These are phyloP conservation scores for Pseudogymnoascus sp. DNA, from an alignment of 2,329 filamentous ascomycete species.

Conservation along the genomic window DNA sequence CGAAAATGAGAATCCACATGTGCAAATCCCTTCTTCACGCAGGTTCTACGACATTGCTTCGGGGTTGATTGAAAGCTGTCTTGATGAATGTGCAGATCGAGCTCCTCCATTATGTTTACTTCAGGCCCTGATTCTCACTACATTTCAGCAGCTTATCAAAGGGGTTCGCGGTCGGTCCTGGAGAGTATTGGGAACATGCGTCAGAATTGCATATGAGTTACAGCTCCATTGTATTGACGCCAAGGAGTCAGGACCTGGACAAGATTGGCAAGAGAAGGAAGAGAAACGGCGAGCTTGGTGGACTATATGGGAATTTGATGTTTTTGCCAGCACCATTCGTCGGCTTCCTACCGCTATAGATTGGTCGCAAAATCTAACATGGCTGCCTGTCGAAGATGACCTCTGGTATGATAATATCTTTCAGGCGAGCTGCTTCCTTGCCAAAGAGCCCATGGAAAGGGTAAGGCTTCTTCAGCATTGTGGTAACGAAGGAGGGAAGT, in stretches of 20 bases:
- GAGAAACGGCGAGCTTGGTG: slow-evolving; percentile 34
- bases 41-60: slow-evolving; percentile 23
- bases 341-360: slow-evolving; percentile 31
- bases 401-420: slow-evolving; percentile 28
- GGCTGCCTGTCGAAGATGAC: slow-evolving; percentile 31
- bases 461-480: slow-evolving; percentile 28
- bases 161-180: slow-evolving; percentile 32
- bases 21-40: slow-evolving; percentile 5
- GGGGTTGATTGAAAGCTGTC: slow-evolving; percentile 25
- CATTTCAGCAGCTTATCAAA: slow-evolving; percentile 30
- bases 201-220: slow-evolving; percentile 22
- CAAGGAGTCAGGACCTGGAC: slow-evolving; percentile 13
- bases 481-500: slow-evolving; percentile 29
- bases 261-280: slow-evolving; percentile 26
- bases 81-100: slow-evolving; percentile 28
- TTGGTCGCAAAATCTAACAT: slow-evolving; percentile 30
- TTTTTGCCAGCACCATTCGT: slow-evolving; percentile 34
- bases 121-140: slow-evolving; percentile 30
- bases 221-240: slow-evolving; percentile 17
- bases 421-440: slow-evolving; percentile 27
- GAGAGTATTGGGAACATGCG: slow-evolving; percentile 25
- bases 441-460: slow-evolving; percentile 25
- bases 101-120: slow-evolving; percentile 30
- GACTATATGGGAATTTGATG: slow-evolving; percentile 37
- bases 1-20: neutral